Evolutionary conservation across 2,329 filamentous ascomycete genomes (phyloP), one percentile per base, ranked within the genome.

Genomic region (Colletotrichum sojae): DNA sequence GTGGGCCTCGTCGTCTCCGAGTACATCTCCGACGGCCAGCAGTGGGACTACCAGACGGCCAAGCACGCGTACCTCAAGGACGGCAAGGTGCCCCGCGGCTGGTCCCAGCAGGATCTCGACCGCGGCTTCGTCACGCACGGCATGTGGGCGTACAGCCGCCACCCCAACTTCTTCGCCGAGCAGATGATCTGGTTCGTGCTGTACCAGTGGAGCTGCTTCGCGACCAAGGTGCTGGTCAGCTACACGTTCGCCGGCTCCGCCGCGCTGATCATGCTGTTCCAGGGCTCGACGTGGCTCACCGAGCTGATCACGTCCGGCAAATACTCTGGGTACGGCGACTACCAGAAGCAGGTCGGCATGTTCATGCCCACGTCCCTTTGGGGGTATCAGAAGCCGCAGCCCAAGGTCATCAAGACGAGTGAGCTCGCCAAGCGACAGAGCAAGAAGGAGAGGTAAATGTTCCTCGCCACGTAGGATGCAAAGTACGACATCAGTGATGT

Each of bases 161-260:
- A 99, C 79, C 96, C 96, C 55, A 99, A 99, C 80, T 99, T 98
- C 77, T 90, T 93, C 5, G 94, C 93, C 5, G 96, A 99, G 81
- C 96, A 98, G 82, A 85, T 90, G 36, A 90, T 98, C 75, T 99
- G 96, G 96, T 86, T 97, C 62, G 83, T 90, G 9, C 81, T 98
- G 60, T 98, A 98, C 80, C 89, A 94, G 76, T 99, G 95, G 96
- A 90, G 88, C 73, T 95, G 92, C 80, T 92, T 89, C 77, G 88
- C 90, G 63, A 93, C 91, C 39, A 87, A 90, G 63, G 89, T 86
- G 2, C 84, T 91, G 49, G 91, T 91, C 78, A 95, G 92, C 80
- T 99, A 95, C 94, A 90, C 92, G 1, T 89, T 88, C 57, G 78
- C 89, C 10, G 96, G 95, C 9, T 86, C 91, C 0, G 76, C 91